Percentiles rank a stretch among this genome's conserved stretches.
Evolutionary conservation across 306 rosid genomes (phyloP).

Genomic region (Cicer yamashitae): DNA sequence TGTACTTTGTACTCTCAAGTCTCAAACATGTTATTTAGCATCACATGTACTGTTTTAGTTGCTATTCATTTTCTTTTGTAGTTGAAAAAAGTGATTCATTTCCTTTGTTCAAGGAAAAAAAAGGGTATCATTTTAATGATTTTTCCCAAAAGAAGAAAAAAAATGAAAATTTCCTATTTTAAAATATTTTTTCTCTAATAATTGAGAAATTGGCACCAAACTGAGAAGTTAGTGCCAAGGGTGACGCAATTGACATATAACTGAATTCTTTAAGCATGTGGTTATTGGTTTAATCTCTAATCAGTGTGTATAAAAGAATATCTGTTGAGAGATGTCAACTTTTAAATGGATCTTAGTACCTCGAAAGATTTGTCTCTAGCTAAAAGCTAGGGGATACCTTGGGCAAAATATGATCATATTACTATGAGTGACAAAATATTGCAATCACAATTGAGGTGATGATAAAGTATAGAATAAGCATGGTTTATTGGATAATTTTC

Average conservation of each 20-base stretch:
- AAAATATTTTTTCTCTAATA: constrained; percentile 8
- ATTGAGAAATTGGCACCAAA: background rate
- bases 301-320: too few species aligned
- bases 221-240: background rate
- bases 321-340: too few species aligned
- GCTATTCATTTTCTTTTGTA: constrained; percentile 10
- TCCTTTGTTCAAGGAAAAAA: background rate
- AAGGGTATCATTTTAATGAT: background rate
- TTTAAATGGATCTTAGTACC: too few species aligned
- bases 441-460: background rate
- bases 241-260: too few species aligned
- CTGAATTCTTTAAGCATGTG: too few species aligned
- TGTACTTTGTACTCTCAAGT: constrained; percentile 52
- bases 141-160: background rate
- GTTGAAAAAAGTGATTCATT: background rate
- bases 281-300: too few species aligned
- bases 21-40: constrained; percentile 9
- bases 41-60: constrained; percentile 8
- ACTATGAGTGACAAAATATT: background rate
- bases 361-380: too few species aligned
- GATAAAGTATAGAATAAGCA: background rate
- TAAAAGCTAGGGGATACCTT: too few species aligned
- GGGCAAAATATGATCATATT: background rate
- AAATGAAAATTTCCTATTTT: background rate
- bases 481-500: background rate